Evolutionary conservation across 768 basidiomycete genomes (phyloP).

Genomic region (Boletus rubropictus): DNA sequence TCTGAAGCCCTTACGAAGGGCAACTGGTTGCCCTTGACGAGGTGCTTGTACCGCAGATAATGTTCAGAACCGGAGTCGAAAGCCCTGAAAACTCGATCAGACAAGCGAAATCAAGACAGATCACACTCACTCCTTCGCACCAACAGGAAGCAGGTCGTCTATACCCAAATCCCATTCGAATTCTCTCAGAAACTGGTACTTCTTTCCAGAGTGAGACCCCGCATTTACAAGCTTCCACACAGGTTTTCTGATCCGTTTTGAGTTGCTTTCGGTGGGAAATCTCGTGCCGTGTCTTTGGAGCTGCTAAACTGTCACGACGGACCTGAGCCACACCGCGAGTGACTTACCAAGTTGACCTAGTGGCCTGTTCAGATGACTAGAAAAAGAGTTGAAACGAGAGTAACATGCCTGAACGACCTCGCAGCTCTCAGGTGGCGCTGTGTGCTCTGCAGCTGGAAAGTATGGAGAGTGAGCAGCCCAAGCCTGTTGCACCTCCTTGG

Average conservation of each 20-base stretch:
- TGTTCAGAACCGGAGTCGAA: conserved; percentile 47
- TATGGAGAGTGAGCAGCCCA: conserved; percentile 67
- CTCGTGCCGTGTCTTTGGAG: conserved; percentile 79
- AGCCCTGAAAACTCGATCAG: conserved; percentile 31
- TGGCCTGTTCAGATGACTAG: neutral
- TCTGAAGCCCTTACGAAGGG: conserved; percentile 53
- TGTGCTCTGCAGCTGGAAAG: conserved; percentile 43
- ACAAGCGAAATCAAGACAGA: neutral
- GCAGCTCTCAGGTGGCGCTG: conserved; percentile 43
- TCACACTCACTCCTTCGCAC: conserved; percentile 53
- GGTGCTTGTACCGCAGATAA: conserved; percentile 47
- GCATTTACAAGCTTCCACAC: conserved; percentile 52
- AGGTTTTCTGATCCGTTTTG: conserved; percentile 39
- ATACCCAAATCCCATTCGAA: conserved; percentile 56
- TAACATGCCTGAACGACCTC: conserved; percentile 47
- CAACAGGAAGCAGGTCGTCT: conserved; percentile 60
- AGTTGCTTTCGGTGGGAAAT: conserved; percentile 56
- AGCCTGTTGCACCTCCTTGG: conserved; percentile 26
- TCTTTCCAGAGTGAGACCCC: conserved; percentile 37
- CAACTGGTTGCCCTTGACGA: conserved; percentile 39
- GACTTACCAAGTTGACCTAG: conserved; percentile 30
- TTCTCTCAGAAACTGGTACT: conserved; percentile 51
- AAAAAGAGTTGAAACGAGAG: neutral
- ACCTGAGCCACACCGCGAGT: too few relatives aligned
- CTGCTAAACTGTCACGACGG: conserved; percentile 33